Evolutionary conservation across 78 protist species (phyloP), one percentile per base, ranked within the genome.

Genomic region (Dictyostelium brefeldianum): DNA sequence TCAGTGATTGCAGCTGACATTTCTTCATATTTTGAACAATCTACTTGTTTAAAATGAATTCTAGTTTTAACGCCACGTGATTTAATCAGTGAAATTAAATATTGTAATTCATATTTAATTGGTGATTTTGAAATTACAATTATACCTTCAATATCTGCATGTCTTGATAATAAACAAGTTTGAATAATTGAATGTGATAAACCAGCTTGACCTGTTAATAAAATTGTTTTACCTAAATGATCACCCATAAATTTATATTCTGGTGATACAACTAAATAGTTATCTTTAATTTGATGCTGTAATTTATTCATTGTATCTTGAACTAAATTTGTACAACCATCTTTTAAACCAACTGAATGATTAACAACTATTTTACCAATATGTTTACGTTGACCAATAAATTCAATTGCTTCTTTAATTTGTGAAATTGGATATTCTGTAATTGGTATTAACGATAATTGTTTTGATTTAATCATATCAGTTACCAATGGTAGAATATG

Each of bases 161-260:
- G 2, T 36, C 43, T 36, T 36, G 43, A 36, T 36, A 36, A 36
- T 36, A 36, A 36, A 83, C 47, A 0, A 14, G 74, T 31, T 43
- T 65, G 20, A 51, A 83, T 56, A 14, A 71, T 83, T 51, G 43
- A 41, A 3, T 71, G 18, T 3, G 73, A 48, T 12, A 83, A 29
- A 47, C 92, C 92, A 29, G 54, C 12, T 75, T 85, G 92, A 47
- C 92, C 92, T 46, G 92, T 85, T 14, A 85, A 59, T 15, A 85
- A 25, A 18, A 82, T 12, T 6, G 51, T 29, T 51, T 77, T 51
- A 14, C 46, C 20, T 4, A 81, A 57, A 18, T 53, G 22, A 6
- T 71, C 17, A 7, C 9, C 18, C 10, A 56, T 54, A 11, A 41
- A 18, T 47, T 5, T 25, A 47, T 74, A 41, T 25, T 41, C 48